Conservation (phyloP, 345 rosid species). For the Eutrema japonicum region DNA sequence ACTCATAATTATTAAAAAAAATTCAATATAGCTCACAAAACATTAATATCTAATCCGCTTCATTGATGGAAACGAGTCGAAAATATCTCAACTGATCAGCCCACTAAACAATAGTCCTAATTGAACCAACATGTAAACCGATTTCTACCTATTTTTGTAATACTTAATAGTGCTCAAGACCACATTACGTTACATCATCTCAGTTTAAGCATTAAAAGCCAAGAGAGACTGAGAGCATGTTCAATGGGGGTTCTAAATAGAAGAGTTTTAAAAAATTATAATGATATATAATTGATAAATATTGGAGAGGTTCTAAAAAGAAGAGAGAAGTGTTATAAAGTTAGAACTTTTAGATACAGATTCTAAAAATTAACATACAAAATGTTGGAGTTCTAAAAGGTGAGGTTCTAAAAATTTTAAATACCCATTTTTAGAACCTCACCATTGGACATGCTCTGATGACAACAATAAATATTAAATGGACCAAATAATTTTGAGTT, state of each 20-base stretch:
- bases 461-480: background rate
- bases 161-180: slow-evolving; percentile 10
- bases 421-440: no score
- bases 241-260: no score
- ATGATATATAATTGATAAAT: no score
- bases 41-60: background rate
- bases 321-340: no score
- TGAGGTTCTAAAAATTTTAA: no score
- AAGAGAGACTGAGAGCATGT: no score
- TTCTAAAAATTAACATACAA: no score
- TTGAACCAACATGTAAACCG: slow-evolving; percentile 15
- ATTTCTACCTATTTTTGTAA: slow-evolving; percentile 16
- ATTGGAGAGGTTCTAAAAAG: no score
- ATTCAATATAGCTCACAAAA: background rate
- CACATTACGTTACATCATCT: slow-evolving; percentile 35
- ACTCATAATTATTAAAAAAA: background rate
- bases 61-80: background rate
- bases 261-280: no score
- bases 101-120: slow-evolving; percentile 1
- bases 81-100: slow-evolving; percentile 8
- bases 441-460: no score
- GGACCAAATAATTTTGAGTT: slow-evolving; percentile 9
- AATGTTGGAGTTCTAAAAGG: no score
- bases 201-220: background rate
- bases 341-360: no score